A percentile compares a stretch with the other conserved stretches of the same genome.
Conservation (phyloP, 805 yeast species). For the Barnettozyma pratensis region DNA sequence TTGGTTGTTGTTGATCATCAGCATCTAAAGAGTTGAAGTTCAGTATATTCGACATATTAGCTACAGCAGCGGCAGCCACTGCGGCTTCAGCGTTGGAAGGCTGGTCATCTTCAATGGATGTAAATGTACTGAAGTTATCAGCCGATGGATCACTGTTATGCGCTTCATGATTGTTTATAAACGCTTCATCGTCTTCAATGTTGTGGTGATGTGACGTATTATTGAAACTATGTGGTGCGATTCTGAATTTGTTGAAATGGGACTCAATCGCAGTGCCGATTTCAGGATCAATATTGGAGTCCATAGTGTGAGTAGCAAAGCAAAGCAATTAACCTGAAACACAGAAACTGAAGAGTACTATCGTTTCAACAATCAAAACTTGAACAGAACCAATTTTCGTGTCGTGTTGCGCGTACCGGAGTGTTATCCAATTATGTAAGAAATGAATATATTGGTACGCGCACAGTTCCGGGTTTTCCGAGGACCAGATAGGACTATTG, state of each 20-base stretch:
- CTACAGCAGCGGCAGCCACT: constrained; percentile 21
- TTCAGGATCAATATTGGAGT: constrained; percentile 21
- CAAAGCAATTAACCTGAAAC: no score
- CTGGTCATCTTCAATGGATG: constrained; percentile 7
- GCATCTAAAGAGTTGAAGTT: constrained; percentile 16
- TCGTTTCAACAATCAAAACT: not conserved
- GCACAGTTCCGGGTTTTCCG: no score
- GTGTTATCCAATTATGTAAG: no score
- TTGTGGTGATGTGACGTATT: constrained; percentile 5
- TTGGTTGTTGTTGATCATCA: not conserved
- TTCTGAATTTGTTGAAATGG: constrained; percentile 21
- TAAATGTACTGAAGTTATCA: constrained; percentile 2
- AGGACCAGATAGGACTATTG: no score
- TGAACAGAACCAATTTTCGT: not conserved
- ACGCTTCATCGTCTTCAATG: constrained; percentile 1
- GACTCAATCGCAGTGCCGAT: constrained; percentile 14
- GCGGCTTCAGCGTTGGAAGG: constrained; percentile 1
- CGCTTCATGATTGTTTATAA: not conserved
- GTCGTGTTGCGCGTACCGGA: constrained; percentile 2
- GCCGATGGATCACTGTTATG: constrained; percentile 1
- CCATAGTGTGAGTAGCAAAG: constrained; percentile 7
- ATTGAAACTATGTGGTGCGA: constrained; percentile 3
- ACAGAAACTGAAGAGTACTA: not conserved
- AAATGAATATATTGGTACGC: no score
- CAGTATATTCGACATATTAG: constrained; percentile 22